These are phyloP conservation scores for Fragaria iinumae DNA, from an alignment of 306 rosid species.

Conservation along the genomic window DNA sequence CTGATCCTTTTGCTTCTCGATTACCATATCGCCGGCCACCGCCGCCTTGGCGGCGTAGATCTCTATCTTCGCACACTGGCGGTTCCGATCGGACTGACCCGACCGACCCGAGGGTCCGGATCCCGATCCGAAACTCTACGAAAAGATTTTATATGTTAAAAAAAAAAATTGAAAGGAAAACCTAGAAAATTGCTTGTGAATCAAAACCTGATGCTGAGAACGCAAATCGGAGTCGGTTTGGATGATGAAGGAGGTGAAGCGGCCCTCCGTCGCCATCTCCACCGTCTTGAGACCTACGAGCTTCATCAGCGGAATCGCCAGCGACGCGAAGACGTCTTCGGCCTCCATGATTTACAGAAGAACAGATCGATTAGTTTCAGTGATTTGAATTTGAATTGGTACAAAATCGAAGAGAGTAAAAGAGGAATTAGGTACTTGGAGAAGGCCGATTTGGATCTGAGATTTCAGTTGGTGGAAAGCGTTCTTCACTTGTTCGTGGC, in stretches of 20 bases:
- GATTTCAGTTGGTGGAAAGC: slow-evolving; percentile 9
- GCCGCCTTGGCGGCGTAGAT: neutral
- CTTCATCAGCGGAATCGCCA: slow-evolving; percentile 16
- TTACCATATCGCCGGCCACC: neutral
- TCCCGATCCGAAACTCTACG: neutral
- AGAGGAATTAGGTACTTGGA: slow-evolving; percentile 15
- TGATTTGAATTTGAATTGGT: neutral
- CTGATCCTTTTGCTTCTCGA: slow-evolving; percentile 17
- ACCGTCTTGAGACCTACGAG: slow-evolving; percentile 15
- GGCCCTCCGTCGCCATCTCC: slow-evolving; percentile 16
- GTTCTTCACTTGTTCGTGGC: slow-evolving; percentile 12
- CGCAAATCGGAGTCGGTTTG: neutral
- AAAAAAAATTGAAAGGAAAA: neutral
- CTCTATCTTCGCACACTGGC: slow-evolving; percentile 1
- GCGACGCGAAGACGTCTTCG: slow-evolving; percentile 8
- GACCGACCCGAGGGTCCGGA: neutral
- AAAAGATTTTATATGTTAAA: neutral
- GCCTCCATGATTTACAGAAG: slow-evolving; percentile 1
- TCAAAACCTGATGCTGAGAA: neutral
- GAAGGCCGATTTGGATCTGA: slow-evolving; percentile 16
- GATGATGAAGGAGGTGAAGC: slow-evolving; percentile 18
- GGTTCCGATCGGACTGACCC: neutral
- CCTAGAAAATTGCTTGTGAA: neutral
- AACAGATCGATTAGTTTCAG: neutral
- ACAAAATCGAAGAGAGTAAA: neutral